Evolutionary conservation across 2,329 filamentous ascomycete genomes (phyloP).

Genomic region (Penicillium sp.): DNA sequence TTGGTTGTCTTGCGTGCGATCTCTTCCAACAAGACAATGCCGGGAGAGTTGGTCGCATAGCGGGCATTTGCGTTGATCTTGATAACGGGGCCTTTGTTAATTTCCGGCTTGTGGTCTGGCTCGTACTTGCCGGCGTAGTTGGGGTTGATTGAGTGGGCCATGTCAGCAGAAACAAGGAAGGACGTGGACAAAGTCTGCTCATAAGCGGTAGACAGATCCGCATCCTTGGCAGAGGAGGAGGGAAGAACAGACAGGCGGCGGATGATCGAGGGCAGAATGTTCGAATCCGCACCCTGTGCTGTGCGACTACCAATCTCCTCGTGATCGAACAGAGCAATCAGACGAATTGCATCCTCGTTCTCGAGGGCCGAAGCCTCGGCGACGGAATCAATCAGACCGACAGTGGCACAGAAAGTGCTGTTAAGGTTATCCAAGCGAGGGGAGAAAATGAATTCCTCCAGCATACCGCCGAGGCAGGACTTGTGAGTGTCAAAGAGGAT

Average conservation of each 20-base stretch:
- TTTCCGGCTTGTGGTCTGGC: slow-evolving; percentile 82
- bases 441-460: slow-evolving; percentile 94
- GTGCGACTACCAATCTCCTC: slow-evolving; percentile 94
- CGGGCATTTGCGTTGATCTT: slow-evolving; percentile 98
- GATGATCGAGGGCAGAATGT: slow-evolving; percentile 83
- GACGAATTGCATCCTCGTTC: slow-evolving; percentile 76
- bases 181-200: slow-evolving; percentile 90
- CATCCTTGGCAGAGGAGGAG: slow-evolving; percentile 58
- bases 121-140: slow-evolving; percentile 96
- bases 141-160: slow-evolving; percentile 95
- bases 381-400: slow-evolving; percentile 81
- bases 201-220: slow-evolving; percentile 75
- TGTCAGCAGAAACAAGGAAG: slow-evolving; percentile 94
- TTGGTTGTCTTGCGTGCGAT: slow-evolving; percentile 65
- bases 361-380: slow-evolving; percentile 65
- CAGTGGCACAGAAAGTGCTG: slow-evolving; percentile 91
- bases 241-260: slow-evolving; percentile 82
- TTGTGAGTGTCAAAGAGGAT: slow-evolving; percentile 97
- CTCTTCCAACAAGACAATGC: slow-evolving; percentile 90
- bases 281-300: slow-evolving; percentile 91
- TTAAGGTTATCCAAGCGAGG: slow-evolving; percentile 93
- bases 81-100: slow-evolving; percentile 96
- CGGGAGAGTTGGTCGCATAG: slow-evolving; percentile 94
- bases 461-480: slow-evolving; percentile 81
- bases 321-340: slow-evolving; percentile 96